phyloP scores from a whole-genome alignment of 495 filamentous ascomycete genomes.

The Hypoxylon trugodes region DNA sequence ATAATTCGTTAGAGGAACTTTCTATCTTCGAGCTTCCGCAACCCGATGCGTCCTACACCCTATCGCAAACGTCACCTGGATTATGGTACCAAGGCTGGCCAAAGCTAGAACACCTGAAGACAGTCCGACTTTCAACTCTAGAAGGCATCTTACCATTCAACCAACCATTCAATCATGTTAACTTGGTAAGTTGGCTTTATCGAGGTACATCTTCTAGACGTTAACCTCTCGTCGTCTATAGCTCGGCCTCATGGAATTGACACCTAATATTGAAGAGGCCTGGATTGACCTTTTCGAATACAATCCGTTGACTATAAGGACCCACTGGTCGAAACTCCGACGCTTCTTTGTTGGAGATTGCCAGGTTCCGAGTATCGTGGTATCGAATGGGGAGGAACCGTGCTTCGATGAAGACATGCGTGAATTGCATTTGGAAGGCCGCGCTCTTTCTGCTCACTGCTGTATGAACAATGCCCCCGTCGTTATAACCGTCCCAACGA shows the following conservation, averaged over 20 bases:
- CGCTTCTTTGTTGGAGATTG: conserved; percentile 25
- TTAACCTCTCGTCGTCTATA: conserved; percentile 20
- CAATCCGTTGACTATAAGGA: neutral
- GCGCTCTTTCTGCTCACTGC: neutral
- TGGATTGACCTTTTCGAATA: conserved; percentile 25
- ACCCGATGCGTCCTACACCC: neutral
- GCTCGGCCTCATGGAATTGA: conserved; percentile 5
- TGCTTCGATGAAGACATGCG: conserved; percentile 10
- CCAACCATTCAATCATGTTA: neutral
- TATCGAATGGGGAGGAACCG: no score
- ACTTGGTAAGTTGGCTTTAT: conserved; percentile 12
- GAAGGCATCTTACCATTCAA: neutral
- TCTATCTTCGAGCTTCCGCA: conserved; percentile 25
- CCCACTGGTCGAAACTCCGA: conserved; percentile 27
- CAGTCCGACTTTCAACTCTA: conserved; percentile 15
- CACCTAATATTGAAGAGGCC: conserved; percentile 38
- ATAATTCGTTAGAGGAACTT: conserved; percentile 31
- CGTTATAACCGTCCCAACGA: neutral
- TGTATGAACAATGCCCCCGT: neutral
- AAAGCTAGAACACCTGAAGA: conserved; percentile 28
- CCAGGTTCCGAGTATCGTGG: no score
- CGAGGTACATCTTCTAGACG: neutral
- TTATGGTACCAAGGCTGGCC: conserved; percentile 28
- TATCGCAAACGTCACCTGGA: neutral
- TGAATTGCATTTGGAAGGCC: conserved; percentile 26